These are phyloP conservation scores for Dactylella cylindrospora DNA, from an alignment of 2,329 filamentous ascomycete species.

Conservation along the genomic window DNA sequence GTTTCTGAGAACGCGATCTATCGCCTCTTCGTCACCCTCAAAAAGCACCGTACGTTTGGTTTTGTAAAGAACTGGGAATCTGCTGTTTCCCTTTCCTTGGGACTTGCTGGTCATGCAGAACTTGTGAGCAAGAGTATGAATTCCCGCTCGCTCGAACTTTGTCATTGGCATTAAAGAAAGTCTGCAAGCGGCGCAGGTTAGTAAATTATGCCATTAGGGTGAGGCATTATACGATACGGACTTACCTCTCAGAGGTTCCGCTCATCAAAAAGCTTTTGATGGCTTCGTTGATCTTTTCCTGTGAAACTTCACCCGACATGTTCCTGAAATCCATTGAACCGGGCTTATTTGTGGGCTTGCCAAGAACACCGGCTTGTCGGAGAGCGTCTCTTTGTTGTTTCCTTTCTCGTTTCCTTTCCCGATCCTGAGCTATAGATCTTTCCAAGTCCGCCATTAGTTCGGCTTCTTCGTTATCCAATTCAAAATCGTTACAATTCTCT, in stretches of 20 bases:
- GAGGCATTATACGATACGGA: constrained; percentile 31
- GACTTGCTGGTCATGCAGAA: constrained; percentile 84
- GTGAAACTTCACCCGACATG: constrained; percentile 70
- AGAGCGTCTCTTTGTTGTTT: constrained; percentile 71
- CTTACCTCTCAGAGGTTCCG: constrained; percentile 62
- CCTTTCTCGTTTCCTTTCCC: constrained; percentile 68
- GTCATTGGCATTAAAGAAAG: constrained; percentile 81
- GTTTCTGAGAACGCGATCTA: constrained; percentile 55
- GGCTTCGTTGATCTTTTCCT: constrained; percentile 71
- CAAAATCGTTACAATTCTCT: constrained; percentile 17
- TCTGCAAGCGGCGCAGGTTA: constrained; percentile 53
- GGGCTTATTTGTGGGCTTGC: constrained; percentile 57
- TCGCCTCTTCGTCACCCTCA: constrained; percentile 61
- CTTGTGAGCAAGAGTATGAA: constrained; percentile 75
- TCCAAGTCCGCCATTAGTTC: constrained; percentile 66
- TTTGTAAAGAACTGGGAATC: constrained; percentile 76
- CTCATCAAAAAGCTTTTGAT: constrained; percentile 70
- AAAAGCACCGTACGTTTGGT: constrained; percentile 64
- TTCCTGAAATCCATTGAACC: constrained; percentile 63
- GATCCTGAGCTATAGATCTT: constrained; percentile 66
- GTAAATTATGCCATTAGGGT: constrained; percentile 14
- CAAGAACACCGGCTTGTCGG: constrained; percentile 66
- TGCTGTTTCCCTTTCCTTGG: constrained; percentile 68
- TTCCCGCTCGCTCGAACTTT: constrained; percentile 70
- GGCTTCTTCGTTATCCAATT: constrained; percentile 64